Evolutionary conservation across 441 rosid species (phyloP).

Genomic region (Rhodomyrtus psidioides): DNA sequence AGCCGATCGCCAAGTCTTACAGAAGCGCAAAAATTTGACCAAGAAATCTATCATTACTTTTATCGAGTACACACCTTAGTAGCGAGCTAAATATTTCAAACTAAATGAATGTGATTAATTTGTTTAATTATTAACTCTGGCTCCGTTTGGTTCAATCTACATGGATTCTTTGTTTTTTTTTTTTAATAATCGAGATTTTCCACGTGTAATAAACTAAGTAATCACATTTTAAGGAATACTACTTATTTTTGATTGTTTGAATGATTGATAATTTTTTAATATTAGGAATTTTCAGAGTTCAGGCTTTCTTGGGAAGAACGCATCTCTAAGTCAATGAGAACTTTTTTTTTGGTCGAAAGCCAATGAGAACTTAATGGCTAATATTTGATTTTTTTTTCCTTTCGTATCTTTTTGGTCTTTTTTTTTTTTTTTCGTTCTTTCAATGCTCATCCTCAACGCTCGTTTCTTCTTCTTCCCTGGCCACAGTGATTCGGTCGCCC

Average conservation of each 20-base stretch:
- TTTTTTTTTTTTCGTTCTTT: neutral
- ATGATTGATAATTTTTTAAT: neutral
- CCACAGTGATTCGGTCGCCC: neutral
- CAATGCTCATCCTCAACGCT: neutral
- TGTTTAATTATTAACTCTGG: neutral
- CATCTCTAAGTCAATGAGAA: neutral
- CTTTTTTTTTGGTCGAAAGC: neutral
- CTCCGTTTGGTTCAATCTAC: neutral
- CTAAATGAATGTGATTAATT: neutral
- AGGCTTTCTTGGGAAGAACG: neutral
- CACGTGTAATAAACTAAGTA: neutral
- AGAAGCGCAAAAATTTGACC: neutral
- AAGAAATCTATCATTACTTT: neutral
- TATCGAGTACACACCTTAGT: neutral
- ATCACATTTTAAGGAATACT: neutral
- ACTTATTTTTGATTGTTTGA: neutral
- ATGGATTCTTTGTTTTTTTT: neutral
- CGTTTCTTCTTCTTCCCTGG: neutral
- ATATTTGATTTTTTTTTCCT: neutral
- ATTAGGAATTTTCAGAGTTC: neutral
- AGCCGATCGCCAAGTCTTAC: neutral
- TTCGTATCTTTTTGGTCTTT: neutral
- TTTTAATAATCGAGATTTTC: too few relatives aligned
- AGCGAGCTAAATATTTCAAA: neutral
- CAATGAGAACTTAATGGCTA: neutral